Evolutionary conservation across 441 rosid genomes (phyloP).

Genomic region (Manihot esculenta): DNA sequence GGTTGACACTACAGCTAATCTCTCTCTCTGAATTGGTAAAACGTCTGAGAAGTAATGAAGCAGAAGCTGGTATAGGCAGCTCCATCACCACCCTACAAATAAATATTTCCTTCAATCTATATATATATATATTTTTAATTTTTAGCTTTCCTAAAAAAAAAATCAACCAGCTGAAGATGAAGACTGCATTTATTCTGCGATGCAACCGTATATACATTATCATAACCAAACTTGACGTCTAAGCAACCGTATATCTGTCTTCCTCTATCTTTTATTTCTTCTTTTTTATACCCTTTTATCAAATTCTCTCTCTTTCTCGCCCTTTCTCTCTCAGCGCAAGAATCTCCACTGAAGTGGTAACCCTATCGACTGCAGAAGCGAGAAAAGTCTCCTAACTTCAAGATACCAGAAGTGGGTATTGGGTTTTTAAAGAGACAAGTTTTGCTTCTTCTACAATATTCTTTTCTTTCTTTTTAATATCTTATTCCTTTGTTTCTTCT

Average conservation of each 20-base stretch:
- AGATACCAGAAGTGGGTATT: conserved; percentile 29
- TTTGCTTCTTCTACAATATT: not conserved
- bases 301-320: conserved; percentile 5
- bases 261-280: conserved; percentile 6
- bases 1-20: conserved; percentile 39
- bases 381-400: conserved; percentile 20
- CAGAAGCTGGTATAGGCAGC: too few species aligned
- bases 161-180: not conserved
- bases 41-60: conserved; percentile 27
- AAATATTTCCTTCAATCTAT: too few species aligned
- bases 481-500: not conserved
- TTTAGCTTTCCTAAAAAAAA: not conserved
- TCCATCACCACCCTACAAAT: conserved; percentile 40
- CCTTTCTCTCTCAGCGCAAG: conserved; percentile 18
- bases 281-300: conserved; percentile 24
- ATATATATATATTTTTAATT: not conserved
- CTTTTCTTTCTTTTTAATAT: not conserved
- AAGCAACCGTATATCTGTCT: conserved; percentile 47
- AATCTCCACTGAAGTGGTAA: conserved; percentile 3
- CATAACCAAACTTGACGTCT: conserved; percentile 65
- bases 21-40: conserved; percentile 36
- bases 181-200: conserved; percentile 26
- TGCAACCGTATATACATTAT: conserved; percentile 40
- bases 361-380: conserved; percentile 16
- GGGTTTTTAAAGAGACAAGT: conserved; percentile 28